These are phyloP conservation scores for Taxillus chinensis DNA, from an alignment of 164 flowering plant genomes.

Conservation along the genomic window DNA sequence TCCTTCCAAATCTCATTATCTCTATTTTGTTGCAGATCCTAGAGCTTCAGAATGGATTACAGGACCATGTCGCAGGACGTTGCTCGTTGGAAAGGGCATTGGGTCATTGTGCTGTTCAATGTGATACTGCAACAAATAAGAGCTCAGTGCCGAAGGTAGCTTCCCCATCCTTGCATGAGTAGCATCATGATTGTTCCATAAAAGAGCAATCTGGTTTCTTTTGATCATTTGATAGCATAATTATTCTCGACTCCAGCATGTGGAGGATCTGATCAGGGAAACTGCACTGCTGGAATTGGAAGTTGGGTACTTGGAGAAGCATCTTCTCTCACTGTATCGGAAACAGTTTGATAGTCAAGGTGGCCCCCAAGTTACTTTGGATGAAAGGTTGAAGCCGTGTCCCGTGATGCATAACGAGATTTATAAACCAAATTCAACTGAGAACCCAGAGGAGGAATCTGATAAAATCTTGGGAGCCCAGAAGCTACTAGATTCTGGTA, in stretches of 20 bases:
- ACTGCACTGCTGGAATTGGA: constrained; percentile 68
- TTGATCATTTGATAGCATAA: background rate
- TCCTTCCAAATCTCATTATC: background rate
- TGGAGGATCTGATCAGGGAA: constrained; percentile 66
- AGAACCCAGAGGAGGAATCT: constrained; percentile 5
- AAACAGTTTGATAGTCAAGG: constrained; percentile 21
- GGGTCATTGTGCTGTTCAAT: constrained; percentile 24
- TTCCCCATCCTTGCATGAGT: background rate
- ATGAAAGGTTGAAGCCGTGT: constrained; percentile 12
- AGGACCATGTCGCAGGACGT: constrained; percentile 47
- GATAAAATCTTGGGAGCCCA: constrained; percentile 11
- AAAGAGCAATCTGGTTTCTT: background rate
- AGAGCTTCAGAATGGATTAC: constrained; percentile 48
- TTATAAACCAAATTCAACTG: constrained; percentile 1
- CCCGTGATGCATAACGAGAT: constrained; percentile 1
- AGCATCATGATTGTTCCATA: background rate
- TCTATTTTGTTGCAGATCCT: constrained; percentile 38
- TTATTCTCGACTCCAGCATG: constrained; percentile 35
- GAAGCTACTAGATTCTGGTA: constrained; percentile 23
- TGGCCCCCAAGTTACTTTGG: constrained; percentile 9
- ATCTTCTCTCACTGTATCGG: constrained; percentile 65
- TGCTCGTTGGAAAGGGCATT: constrained; percentile 54
- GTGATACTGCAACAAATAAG: constrained; percentile 15
- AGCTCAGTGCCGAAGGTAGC: constrained; percentile 52
- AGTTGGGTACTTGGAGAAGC: constrained; percentile 57